Base-by-base conservation (phyloP, 2,329 filamentous ascomycete genomes). In the Cercospora nicotianae region DNA sequence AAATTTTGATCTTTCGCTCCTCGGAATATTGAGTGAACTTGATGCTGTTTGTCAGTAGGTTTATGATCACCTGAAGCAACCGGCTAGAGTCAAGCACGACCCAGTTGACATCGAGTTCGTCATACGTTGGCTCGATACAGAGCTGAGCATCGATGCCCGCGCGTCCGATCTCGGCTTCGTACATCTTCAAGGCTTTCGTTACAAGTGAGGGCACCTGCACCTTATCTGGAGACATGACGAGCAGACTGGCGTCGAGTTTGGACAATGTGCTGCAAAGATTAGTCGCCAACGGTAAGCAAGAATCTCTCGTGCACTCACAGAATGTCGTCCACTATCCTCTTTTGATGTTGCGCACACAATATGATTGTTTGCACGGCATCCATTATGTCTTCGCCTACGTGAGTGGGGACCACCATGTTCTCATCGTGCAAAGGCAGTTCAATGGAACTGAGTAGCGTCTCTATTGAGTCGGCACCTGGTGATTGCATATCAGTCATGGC, bases 271-370 rank as follows among this genome's bases (percentile, higher is more conserved):
- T 59, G 18, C 13, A 36, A 10, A 31, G 31, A 26, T 59, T 30
- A 59, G 55, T 58, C 53, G 8, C 26, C 26, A n/a, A n/a, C 3
- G 5, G 30, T 23, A 28, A 20, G 13, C 23, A 28, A 57, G 13
- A 53, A 13, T 16, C 4, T 53, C 31, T 10, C 36, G 55, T n/a
- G 20, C n/a, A 59, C 55, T 20, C 18, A 59, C 1, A 83, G 74
- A 4, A 84, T 77, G 67, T 84, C 82, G 68, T 84, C 82, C 9
- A 84, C 81, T 42, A 84, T 83, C 23, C 81, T 75, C 68, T 82
- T 83, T 66, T 83, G 81, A 65, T 84, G 82, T 28, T 81, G 78
- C 5, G 80, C 80, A 69, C 82, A 84, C 42, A 81, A 77, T 39
- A 81, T 77, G 65, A 84, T 82, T 33, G 80, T 82, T 48, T 81